These are phyloP conservation scores for Echites panduratus DNA, from an alignment of 257 asterid genomes.

Conservation along the genomic window DNA sequence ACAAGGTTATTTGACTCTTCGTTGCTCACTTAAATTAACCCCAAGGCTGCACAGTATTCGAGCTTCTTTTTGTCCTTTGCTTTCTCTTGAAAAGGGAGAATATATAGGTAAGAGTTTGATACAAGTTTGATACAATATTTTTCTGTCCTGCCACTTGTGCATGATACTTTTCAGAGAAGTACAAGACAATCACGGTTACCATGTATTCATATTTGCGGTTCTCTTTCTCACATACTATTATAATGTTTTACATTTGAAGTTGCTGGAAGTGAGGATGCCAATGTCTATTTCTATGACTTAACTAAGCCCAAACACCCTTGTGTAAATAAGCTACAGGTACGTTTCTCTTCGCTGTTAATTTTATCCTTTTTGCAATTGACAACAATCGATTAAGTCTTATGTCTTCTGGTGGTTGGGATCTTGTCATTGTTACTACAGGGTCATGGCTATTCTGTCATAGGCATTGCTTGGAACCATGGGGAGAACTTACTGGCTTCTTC, in stretches of 20 bases:
- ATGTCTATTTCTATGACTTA: slow-evolving; percentile 89
- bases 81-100: slow-evolving; percentile 98
- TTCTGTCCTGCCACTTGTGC: background rate
- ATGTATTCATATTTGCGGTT: background rate
- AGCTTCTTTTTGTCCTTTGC: slow-evolving; percentile 97
- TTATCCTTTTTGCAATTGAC: background rate
- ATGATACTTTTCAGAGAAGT: background rate
- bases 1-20: slow-evolving; percentile 83
- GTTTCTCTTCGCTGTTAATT: background rate
- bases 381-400: background rate
- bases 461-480: slow-evolving; percentile 95
- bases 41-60: slow-evolving; percentile 83
- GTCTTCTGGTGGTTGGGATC: background rate
- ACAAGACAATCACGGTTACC: background rate
- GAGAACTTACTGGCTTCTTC: slow-evolving; percentile 93
- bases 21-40: slow-evolving; percentile 79
- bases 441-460: slow-evolving; percentile 88
- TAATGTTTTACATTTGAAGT: slow-evolving; percentile 38
- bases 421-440: slow-evolving; percentile 44
- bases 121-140: no score
- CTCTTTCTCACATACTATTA: slow-evolving; percentile 22
- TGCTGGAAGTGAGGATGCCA: slow-evolving; percentile 97
- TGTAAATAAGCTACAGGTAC: slow-evolving; percentile 95
- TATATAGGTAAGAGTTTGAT: slow-evolving; percentile 53
- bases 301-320: slow-evolving; percentile 86